Evolutionary conservation across 768 basidiomycete species (phyloP), one percentile per base, ranked within the genome.

Genomic region (Suillus ampliporus): DNA sequence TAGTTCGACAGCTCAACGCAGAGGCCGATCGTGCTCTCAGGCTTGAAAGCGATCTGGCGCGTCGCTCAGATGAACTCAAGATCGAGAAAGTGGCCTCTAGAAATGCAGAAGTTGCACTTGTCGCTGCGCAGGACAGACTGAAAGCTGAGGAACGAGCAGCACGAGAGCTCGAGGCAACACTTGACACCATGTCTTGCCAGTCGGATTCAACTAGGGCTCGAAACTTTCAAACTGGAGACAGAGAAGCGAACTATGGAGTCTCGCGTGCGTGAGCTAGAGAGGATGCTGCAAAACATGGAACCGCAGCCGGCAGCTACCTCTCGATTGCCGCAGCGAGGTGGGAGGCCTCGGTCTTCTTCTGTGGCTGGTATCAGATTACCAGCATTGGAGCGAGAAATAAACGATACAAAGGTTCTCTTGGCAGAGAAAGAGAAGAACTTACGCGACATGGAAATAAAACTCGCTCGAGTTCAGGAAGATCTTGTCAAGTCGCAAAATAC

Each of bases 251-350:
- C 74, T 8, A 80, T 89, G 14, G 86, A 89, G 63, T 75, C 76
- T 31, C 84, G 87, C 17, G 79, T 90, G 37, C 83, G 80, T 46
- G 87, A 90, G 67, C 77, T 90, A 46, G 83, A 90, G 68, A 75
- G 67, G 52, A 65, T 80, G 44, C 65, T 79, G 60, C 63, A 79
- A 77, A 65, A 63, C 74, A 58, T 80, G 67, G 64, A 79, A 80
- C 40, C 69, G 70, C 61, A 73, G 68, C 54, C 63, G 41, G n/a
- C 51, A 17, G 28, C 40, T 69, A 69, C 44, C 67, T 78, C 50
- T 62, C 78, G 62, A 68, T 74, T 48, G 71, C 78, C 61, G 48
- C 78, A 75, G 60, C 72, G 72, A 51, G 65, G 72, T 58, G 72
- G 78, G 23, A 81, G 85, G 34, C 80, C 82, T 37, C 82, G 87